Evolutionary conservation across 495 filamentous ascomycete species (phyloP).

Genomic region (Neurospora sp.): DNA sequence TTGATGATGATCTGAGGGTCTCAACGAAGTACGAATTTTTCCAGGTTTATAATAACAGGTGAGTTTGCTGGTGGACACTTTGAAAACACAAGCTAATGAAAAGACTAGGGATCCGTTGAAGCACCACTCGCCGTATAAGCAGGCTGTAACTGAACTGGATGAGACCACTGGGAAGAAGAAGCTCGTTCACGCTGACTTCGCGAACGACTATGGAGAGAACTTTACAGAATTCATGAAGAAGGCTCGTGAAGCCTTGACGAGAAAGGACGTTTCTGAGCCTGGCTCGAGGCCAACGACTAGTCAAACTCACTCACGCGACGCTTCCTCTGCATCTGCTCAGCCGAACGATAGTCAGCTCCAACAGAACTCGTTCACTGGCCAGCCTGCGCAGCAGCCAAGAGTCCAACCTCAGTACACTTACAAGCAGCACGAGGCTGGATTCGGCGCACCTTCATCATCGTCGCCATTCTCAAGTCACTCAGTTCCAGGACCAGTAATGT

Average conservation of each 20-base stretch:
- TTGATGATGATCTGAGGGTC: conserved; percentile 14
- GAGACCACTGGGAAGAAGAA: conserved; percentile 23
- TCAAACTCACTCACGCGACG: background rate
- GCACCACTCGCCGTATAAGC: conserved; percentile 40
- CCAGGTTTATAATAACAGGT: conserved; percentile 40
- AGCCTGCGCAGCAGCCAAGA: background rate
- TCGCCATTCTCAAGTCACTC: conserved; percentile 1
- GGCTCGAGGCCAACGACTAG: background rate
- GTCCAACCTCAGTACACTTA: background rate
- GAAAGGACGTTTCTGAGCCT: conserved; percentile 1
- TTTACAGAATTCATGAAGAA: conserved; percentile 35
- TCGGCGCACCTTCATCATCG: background rate
- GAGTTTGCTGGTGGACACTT: conserved; percentile 7
- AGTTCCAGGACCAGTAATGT: conserved; percentile 5
- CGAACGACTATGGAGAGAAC: conserved; percentile 45
- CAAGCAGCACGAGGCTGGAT: background rate
- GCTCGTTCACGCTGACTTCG: conserved; percentile 27
- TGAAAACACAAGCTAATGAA: conserved; percentile 4
- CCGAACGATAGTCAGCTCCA: background rate
- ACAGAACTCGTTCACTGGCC: background rate
- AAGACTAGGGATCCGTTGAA: conserved; percentile 30
- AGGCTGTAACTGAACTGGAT: background rate
- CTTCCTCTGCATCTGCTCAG: background rate
- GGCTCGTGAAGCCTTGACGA: conserved; percentile 28
- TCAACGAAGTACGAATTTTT: conserved; percentile 42